phyloP scores from a whole-genome alignment of 352 stramenopile genomes.

The Blastocystis hominis region DNA sequence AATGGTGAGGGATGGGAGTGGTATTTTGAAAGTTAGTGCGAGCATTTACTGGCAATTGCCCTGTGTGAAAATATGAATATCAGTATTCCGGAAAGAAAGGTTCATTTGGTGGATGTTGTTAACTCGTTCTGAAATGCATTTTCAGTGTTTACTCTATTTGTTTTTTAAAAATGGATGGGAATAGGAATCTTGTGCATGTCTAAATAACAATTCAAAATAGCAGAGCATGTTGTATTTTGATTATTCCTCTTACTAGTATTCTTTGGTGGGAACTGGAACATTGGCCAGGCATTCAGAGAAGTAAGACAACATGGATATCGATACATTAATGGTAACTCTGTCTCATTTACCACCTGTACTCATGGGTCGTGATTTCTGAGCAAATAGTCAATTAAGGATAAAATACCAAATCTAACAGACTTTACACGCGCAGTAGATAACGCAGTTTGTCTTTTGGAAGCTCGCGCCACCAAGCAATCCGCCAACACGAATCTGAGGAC shows the following conservation, averaged over 20 bases:
- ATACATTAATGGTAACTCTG: conserved; percentile 36
- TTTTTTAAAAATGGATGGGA: background rate
- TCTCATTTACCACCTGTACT: background rate
- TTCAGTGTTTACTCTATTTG: background rate
- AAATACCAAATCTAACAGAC: background rate
- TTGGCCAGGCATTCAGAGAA: no score
- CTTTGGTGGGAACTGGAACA: no score
- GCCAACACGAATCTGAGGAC: background rate
- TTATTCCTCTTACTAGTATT: no score
- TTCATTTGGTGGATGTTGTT: background rate
- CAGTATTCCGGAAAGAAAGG: background rate
- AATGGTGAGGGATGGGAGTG: background rate
- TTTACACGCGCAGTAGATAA: conserved; percentile 28
- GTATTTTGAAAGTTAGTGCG: background rate
- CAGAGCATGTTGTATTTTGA: no score
- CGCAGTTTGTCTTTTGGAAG: conserved; percentile 28
- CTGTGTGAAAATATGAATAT: background rate
- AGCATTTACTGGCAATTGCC: conserved; percentile 35
- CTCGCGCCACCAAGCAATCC: background rate
- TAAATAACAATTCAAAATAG: no score
- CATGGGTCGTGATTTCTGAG: background rate
- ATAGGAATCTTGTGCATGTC: background rate
- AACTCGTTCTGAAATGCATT: background rate
- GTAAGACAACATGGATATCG: background rate
- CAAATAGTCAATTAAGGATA: background rate